Base-by-base conservation (phyloP, 106 monocot species). In the Xerophyta viscosa region DNA sequence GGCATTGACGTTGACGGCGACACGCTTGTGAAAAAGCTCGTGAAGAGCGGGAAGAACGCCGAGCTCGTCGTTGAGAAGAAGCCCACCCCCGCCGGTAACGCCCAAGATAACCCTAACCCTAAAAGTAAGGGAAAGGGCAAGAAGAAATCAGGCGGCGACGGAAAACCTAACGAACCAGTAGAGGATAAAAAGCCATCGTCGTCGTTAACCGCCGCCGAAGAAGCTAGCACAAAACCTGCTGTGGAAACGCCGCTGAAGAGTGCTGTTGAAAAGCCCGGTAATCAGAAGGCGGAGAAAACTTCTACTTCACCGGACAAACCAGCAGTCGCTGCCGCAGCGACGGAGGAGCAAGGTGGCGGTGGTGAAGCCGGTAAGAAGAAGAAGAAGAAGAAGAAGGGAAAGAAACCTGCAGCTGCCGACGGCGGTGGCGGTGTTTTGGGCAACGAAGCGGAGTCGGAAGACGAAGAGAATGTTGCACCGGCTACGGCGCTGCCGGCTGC, bases 41-140 rank as follows among this genome's bases (percentile, higher is more conserved):
- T 66, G 37, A 88, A 78, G 59, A 63, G 66, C 2, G 88, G 94
- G 15, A 94, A 88, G 72, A 80, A 81, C 48, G 88, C 88, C 30
- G 81, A 88, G 76, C 68, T 77, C 43, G 83, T 71, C 77, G 83
- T 77, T 26, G 80, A 93, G 63, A 74, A 61, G 19, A 59, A 62
- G 33, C 48, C 62, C 20, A 55, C 24, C 28, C 46, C 56, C 11
- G 56, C 31, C 27, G 54, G 58, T 8, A 30, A 20, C 22, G 27
- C 15, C 13, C 15, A 39, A 6, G 31, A 42, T 48, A 25, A 37
- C 12, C 3, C 3, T 44, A 51, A 39, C 20, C 33, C 20, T 28
- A 21, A 30, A 3, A 37, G 48, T 13, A 47, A 41, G 7, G 63
- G 59, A 1, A 48, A 41, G 13, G 46, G 55, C 8, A 66, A 64